Conservation (phyloP, 345 rosid species). For the Pistacia vera region DNA sequence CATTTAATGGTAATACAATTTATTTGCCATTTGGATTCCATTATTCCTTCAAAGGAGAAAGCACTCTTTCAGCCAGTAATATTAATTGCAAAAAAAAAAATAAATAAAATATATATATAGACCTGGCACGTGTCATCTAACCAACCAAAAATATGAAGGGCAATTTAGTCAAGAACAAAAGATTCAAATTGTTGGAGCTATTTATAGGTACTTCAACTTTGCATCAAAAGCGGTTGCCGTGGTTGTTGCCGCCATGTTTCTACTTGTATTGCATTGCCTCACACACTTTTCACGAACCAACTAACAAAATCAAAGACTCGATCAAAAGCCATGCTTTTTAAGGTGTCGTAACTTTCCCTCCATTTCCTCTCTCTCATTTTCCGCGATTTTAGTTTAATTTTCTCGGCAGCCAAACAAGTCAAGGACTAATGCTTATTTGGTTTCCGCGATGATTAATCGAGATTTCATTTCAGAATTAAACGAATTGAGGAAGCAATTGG, state of each 20-base stretch:
- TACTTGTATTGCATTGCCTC: too few relatives aligned
- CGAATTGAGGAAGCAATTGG: too few relatives aligned
- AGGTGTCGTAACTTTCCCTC: background rate
- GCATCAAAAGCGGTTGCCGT: constrained; percentile 17
- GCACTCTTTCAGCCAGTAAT: too few relatives aligned
- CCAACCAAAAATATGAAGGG: background rate
- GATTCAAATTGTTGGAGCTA: constrained; percentile 8
- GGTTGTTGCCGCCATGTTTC: constrained; percentile 30
- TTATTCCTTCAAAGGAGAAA: too few relatives aligned
- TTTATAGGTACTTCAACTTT: background rate
- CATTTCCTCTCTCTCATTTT: background rate
- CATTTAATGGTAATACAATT: too few relatives aligned
- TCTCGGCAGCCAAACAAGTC: background rate
- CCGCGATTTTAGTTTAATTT: background rate
- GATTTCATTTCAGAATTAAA: background rate
- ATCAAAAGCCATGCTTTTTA: background rate
- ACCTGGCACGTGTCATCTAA: background rate
- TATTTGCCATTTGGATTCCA: too few relatives aligned
- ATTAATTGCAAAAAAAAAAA: too few relatives aligned
- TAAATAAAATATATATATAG: too few relatives aligned
- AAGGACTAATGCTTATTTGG: background rate
- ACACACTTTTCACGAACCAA: background rate
- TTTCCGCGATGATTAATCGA: background rate
- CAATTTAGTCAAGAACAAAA: background rate
- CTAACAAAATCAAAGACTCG: background rate